Base-by-base conservation (phyloP, 1,139 yeast species). In the Nadsonia commutata region DNA sequence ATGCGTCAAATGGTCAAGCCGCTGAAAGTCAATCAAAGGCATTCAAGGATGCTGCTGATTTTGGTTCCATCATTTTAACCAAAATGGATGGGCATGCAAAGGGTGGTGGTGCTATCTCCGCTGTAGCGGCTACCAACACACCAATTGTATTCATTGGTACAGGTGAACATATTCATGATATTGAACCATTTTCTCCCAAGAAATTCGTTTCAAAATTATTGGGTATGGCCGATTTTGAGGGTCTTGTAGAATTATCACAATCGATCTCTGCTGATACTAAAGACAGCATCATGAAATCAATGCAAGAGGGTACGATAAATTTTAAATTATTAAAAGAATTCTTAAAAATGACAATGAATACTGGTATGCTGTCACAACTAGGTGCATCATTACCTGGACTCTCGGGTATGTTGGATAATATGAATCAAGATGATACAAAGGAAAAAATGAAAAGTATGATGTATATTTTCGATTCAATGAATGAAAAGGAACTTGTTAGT, bases 41-140 rank as follows among this genome's bases (percentile, higher is more conserved):
- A 1, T 90, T 90, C 67, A 90, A 90, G 62, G 96, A 86, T 45
- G 76, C 90, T 38, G 72, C 96, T 3, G 78, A 90, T 57, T 90
- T 90, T 57, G 98, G 98, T 56, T 88, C 97, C 20, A 90, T 90
- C 51, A 82, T 90, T 49, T 72, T 90, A 59, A 90, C 98, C 22
- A 90, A 90, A 62, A 80, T 90, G 94, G 98, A 90, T 62, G 98
- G 98, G 40, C 97, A 90, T 58, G 98, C 98, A 37, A 90, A 83
- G 64, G 98, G 98, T 60, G 98, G 98, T 66, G 98, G 98, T 70
- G 98, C 98, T 20, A 86, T 90, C 45, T 85, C 96, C 38, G 98
- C 98, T 0, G 97, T 90, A 44, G 98, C 98, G 1, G 94, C 96
- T 1, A 88, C 98, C 13, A 73, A 82, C 46, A 90, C 97, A 0